Conservation (phyloP, 306 rosid species). For the Amphicarpaea edgeworthii region DNA sequence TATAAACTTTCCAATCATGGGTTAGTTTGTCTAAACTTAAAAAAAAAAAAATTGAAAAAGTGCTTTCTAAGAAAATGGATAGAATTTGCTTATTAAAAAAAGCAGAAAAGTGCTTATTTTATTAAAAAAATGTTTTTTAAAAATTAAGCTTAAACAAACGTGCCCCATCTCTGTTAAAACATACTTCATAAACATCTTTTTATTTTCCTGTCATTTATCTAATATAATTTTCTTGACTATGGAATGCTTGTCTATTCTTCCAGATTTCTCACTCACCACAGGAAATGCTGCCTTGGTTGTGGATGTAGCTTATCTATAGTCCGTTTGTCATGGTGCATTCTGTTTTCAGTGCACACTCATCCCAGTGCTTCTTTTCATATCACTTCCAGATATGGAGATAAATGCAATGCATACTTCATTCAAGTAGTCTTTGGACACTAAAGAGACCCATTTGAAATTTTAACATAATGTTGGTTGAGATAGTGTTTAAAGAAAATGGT, state of each 20-base stretch:
- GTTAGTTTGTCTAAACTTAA: too few species aligned
- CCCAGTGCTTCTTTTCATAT: background rate
- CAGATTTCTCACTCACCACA: background rate
- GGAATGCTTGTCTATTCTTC: constrained; percentile 22
- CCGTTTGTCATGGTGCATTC: constrained; percentile 1
- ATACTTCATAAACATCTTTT: background rate
- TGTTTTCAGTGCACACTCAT: background rate
- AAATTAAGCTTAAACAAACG: too few species aligned
- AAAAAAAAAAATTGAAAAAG: too few species aligned
- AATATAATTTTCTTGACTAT: background rate
- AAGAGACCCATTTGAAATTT: too few species aligned
- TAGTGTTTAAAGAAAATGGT: too few species aligned
- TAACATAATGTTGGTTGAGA: too few species aligned
- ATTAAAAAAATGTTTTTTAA: too few species aligned
- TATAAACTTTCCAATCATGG: background rate
- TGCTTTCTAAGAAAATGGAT: too few species aligned
- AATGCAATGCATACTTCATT: constrained; percentile 19
- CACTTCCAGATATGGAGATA: constrained; percentile 29
- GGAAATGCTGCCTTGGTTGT: background rate
- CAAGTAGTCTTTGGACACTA: background rate
- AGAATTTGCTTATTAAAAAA: too few species aligned
- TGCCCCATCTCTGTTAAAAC: background rate
- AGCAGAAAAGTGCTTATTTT: too few species aligned
- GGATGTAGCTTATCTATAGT: background rate
- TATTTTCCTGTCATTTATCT: background rate